Conservation (phyloP, 306 rosid species). For the Dryas octopetala region DNA sequence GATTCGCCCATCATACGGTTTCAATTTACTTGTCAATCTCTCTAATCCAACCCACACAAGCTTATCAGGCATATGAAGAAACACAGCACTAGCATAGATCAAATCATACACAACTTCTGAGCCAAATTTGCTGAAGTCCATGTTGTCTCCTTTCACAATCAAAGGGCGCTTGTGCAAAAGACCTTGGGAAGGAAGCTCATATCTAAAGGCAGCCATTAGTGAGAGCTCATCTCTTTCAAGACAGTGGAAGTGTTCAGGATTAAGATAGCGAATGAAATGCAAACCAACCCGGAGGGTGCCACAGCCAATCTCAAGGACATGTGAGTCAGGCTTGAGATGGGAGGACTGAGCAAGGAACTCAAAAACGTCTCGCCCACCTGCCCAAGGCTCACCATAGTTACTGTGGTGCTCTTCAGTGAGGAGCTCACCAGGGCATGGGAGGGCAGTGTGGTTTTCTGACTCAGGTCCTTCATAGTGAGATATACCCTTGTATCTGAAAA, state of each 20-base stretch:
- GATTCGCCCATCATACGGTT: slow-evolving; percentile 71
- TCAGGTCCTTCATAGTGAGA: slow-evolving; percentile 75
- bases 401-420: slow-evolving; percentile 93
- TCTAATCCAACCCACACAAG: slow-evolving; percentile 85
- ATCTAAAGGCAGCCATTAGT: slow-evolving; percentile 79
- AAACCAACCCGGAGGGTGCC: slow-evolving; percentile 92
- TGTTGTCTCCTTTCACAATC: slow-evolving; percentile 75
- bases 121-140: slow-evolving; percentile 72
- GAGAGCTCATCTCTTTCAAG: slow-evolving; percentile 93
- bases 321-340: slow-evolving; percentile 54
- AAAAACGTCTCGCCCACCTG: slow-evolving; percentile 88
- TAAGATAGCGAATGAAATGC: slow-evolving; percentile 80
- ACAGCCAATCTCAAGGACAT: slow-evolving; percentile 85
- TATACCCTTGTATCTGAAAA: slow-evolving; percentile 73
- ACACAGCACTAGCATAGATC: slow-evolving; percentile 94
- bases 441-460: slow-evolving; percentile 61
- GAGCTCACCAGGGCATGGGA: slow-evolving; percentile 89
- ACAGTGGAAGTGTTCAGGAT: slow-evolving; percentile 69
- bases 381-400: slow-evolving; percentile 98
- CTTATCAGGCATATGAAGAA: slow-evolving; percentile 89
- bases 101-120: slow-evolving; percentile 53
- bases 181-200: slow-evolving; percentile 95
- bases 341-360: slow-evolving; percentile 73
- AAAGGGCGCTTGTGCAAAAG: slow-evolving; percentile 75
- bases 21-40: slow-evolving; percentile 63